Evolutionary conservation across 192 early-diverging fungal genomes (phyloP), one percentile per base, ranked within the genome.

Genomic region (Coemansia javaensis): DNA sequence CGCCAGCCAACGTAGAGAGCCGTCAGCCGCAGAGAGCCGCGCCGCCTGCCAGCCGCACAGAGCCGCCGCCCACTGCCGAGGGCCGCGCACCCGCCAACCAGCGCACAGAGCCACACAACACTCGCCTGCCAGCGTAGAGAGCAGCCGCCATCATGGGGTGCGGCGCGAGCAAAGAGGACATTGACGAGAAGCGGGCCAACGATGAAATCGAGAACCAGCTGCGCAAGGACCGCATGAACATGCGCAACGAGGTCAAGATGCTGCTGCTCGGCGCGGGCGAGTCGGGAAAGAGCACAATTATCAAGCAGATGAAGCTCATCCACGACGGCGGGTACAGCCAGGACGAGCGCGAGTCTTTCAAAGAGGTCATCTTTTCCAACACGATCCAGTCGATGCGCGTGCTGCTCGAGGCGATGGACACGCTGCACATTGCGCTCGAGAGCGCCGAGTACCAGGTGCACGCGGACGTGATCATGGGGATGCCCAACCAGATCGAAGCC

Each of bases 251-350:
- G 74, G 85, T 98, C 63, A 98, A 98, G 78, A 93, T 98, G 90
- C 79, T 98, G 23, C 75, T 98, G 40, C 80, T 98, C 13, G 84
- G 83, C 2, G 90, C 94, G 31, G 94, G 94, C 54, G 94, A 98
- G 74, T 96, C 94, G 8, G 94, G 94, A 44, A 98, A 98, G 75
- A 88, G 85, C 33, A 98, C 94, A 17, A 93, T 98, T 59, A 77
- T 98, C 45, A 98, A 98, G 69, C 94, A 98, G 63, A 95, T 98
- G 93, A 93, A 91, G 66, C 81, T 98, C 44, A 96, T 98, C 54
- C 93, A 98, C 69, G 94, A 90, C 56, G 86, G 84, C 52, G 94
- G 94, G 4, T 98, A 92, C 77, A 87, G 84, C 40, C 66, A 77
- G 23, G 88, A 93, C 32, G 94, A 98, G 74, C 80, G 87, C 45